Evolutionary conservation across 768 basidiomycete genomes (phyloP), one percentile per base, ranked within the genome.

Genomic region (Russula vinacea): DNA sequence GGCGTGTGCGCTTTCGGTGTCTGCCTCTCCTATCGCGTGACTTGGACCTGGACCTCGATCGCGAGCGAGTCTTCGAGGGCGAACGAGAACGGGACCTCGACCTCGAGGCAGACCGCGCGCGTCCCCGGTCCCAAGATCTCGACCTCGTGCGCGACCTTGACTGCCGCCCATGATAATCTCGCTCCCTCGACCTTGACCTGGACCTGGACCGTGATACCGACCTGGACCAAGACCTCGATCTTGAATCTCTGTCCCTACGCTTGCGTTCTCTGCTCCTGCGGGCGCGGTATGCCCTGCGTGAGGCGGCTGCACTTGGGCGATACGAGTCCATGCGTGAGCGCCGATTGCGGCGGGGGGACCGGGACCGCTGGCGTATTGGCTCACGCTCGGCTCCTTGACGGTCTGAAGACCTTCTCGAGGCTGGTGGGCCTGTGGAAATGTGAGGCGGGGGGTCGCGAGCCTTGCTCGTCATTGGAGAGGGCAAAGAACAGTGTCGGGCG

Each of bases 1-100:
- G n/a, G 45, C 57, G 65, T 71, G 81, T 70, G 72, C 78, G 78
- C 59, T 83, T 82, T 70, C 80, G 76, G 70, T 67, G 69, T 71
- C 73, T 82, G 67, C 76, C 69, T 22, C 60, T 62, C 52, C 53
- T 69, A 54, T 70, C 62, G n/a, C 69, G 72, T 32, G 71, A 71
- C 14, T 29, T 63, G 44, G 55, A 61, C 45, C 64, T 50, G n/a
- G 61, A 60, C 53, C 51, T 55, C 56, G 65, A 68, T 24, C 54
- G 35, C 10, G 72, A 73, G 5, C 58, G 63, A n/a, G 63, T 52
- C 49, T n/a, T 26, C 3, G 62, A 39, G 13, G 35, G 49, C 24
- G 63, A 67, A 55, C 76, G 80, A 80, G 45, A 70, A 65, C 11
- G 83, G 80, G 57, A 60, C 16, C 32, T 44, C 1, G 68, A 68